These are phyloP conservation scores for Fusarium anguioides DNA, from an alignment of 2,329 filamentous ascomycete genomes.

Conservation along the genomic window DNA sequence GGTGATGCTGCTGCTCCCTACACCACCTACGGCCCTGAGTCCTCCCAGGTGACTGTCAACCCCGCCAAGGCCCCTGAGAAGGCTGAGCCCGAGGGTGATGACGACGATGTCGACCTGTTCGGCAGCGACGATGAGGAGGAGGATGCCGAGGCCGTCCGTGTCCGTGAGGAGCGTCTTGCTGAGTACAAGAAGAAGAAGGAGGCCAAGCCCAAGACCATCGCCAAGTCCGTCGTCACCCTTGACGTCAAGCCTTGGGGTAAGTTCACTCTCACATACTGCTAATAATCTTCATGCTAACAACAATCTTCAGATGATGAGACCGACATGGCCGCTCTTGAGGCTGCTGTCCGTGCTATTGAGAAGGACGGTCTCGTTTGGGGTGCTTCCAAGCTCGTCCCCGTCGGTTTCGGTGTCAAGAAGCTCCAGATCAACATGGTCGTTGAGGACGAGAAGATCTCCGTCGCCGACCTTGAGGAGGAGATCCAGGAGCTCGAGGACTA, in stretches of 20 bases:
- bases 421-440: constrained; percentile 98
- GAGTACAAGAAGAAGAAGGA: constrained; percentile 99
- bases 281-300: constrained; percentile 43
- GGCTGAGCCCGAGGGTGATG: constrained; percentile 42
- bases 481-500: constrained; percentile 89
- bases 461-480: constrained; percentile 86
- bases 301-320: constrained; percentile 83
- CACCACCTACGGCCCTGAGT: constrained; percentile 92
- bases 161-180: constrained; percentile 89
- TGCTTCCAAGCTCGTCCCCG: constrained; percentile 85
- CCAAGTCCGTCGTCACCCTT: constrained; percentile 95
- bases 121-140: constrained; percentile 95
- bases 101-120: constrained; percentile 85
- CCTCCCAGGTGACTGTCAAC: constrained; percentile 80
- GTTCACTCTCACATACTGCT: constrained; percentile 49
- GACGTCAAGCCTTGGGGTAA: constrained; percentile 99
- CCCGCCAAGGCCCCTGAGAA: constrained; percentile 75
- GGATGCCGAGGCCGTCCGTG: constrained; percentile 83
- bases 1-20: constrained; percentile 91
- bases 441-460: constrained; percentile 95
- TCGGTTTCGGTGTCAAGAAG: constrained; percentile 99
- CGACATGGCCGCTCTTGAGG: constrained; percentile 85
- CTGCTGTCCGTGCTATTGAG: constrained; percentile 82
- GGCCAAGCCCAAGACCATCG: constrained; percentile 87
- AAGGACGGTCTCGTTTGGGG: constrained; percentile 97